Evolutionary conservation across 2,329 filamentous ascomycete genomes (phyloP), one percentile per base, ranked within the genome.

Genomic region (Colletotrichum sp.): DNA sequence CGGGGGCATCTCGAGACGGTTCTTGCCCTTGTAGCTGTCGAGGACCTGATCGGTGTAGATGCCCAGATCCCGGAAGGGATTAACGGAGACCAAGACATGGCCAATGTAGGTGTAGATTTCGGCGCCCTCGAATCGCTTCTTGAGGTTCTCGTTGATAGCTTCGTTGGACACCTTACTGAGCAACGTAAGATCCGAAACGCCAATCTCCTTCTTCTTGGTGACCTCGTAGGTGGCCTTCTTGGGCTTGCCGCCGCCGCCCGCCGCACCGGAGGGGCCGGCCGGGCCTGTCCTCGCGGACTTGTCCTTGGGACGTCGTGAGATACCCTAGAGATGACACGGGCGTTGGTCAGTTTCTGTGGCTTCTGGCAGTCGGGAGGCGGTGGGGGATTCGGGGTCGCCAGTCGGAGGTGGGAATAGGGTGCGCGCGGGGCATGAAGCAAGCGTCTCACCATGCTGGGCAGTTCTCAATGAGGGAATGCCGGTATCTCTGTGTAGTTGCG

Each of bases 41-140:
- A 99, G 92, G 74, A 99, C 96, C 82, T 94, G 88, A 80, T 99
- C 96, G 85, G 96, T 99, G 87, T 99, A 99, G 87, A 99, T 99
- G 72, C 97, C 97, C 88, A 98, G 90, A 83, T 99, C 97, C 83
- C 95, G 93, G 86, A 99, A 99, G 43, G 97, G 97, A 86, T 99
- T 99, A 85, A 99, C 97, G 52, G 97, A 99, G 80, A 99, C 97
- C 90, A 99, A 87, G 86, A 99, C 97, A 94, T 99, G 96, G 88
- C 97, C 97, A 84, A 99, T 99, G 86, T 99, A 99, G 83, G 97
- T 99, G 88, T 99, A 99, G 85, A 99, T 99, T 87, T 99, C 96
- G 85, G 91, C 94, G 90, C 96, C 96, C 84, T 99, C 95, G 86
- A 99, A 99, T 77, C 97, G 93, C 89, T 99, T 98, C 90, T 98